A percentile compares a stretch with the other conserved stretches of the same genome.
phyloP scores from a whole-genome alignment of 225 moss, liverwort and hornwort species.

The Sphagnum tenellum region DNA sequence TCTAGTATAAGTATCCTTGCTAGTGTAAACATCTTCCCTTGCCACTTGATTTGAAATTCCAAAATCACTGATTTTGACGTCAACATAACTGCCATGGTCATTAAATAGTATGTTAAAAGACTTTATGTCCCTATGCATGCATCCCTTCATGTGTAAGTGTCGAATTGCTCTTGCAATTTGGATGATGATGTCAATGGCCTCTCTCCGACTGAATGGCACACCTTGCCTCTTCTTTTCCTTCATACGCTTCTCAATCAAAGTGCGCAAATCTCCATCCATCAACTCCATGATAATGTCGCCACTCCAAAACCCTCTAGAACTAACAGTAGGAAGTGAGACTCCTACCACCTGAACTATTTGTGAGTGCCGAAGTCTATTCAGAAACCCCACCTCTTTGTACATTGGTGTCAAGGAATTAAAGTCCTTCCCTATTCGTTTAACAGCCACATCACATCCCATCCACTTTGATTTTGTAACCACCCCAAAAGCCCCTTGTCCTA shows the following conservation, averaged over 20 bases:
- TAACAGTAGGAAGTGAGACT: constrained; percentile 1
- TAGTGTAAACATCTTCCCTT: constrained; percentile 6
- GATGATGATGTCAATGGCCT: constrained; percentile 17
- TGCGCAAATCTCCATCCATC: constrained; percentile 19
- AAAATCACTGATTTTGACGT: constrained; percentile 21
- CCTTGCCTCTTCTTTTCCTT: background rate
- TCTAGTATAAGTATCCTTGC: background rate
- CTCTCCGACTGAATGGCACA: constrained; percentile 4
- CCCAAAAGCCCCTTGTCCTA: no score
- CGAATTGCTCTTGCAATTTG: constrained; percentile 23
- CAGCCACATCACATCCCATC: background rate
- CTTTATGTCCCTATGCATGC: constrained; percentile 18
- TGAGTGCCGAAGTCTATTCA: constrained; percentile 19
- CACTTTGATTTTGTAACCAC: no score
- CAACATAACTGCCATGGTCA: background rate
- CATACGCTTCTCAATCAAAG: constrained; percentile 1
- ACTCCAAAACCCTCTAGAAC: background rate
- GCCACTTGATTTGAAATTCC: constrained; percentile 9
- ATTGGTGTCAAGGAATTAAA: constrained; percentile 7
- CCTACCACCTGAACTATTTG: constrained; percentile 20
- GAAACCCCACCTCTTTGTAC: constrained; percentile 18
- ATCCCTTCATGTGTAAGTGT: constrained; percentile 10
- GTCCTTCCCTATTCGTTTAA: background rate
- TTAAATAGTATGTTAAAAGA: constrained; percentile 26
- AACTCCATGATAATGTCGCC: constrained; percentile 15